phyloP scores from a whole-genome alignment of 225 moss, liverwort and hornwort genomes.

The Sphagnum contortum region DNA sequence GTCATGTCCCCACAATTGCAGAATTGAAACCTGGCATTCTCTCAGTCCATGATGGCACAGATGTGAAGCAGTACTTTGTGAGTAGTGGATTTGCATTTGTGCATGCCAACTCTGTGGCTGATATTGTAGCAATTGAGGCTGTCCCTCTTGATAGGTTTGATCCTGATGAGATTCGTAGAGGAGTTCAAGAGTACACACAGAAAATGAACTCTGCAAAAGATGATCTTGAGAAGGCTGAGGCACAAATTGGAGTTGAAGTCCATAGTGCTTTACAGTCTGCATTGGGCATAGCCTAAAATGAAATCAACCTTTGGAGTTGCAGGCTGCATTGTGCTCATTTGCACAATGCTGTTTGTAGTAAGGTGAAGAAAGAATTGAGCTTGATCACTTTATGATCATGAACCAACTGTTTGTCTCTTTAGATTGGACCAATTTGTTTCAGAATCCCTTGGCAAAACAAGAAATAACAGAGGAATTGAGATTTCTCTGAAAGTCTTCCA shows the following conservation, averaged over 20 bases:
- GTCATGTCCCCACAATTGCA: slow-evolving; percentile 76
- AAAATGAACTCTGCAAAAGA: slow-evolving; percentile 52
- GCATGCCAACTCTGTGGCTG: slow-evolving; percentile 68
- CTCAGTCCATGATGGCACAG: slow-evolving; percentile 59
- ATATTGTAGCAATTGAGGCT: slow-evolving; percentile 60
- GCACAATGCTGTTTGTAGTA: no score
- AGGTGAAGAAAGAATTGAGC: no score
- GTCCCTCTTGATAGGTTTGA: slow-evolving; percentile 68
- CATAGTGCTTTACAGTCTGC: slow-evolving; percentile 43
- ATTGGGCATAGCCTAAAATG: slow-evolving; percentile 13
- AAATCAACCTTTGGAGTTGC: no score
- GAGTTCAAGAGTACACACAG: slow-evolving; percentile 59
- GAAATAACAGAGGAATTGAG: no score
- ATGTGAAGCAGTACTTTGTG: slow-evolving; percentile 58
- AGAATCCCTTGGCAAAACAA: no score
- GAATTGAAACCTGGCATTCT: slow-evolving; percentile 72
- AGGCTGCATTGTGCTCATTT: no score
- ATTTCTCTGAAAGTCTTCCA: no score
- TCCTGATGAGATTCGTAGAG: slow-evolving; percentile 58
- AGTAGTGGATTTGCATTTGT: slow-evolving; percentile 83
- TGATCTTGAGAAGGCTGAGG: slow-evolving; percentile 81
- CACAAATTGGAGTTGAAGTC: slow-evolving; percentile 77
- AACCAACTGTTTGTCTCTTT: no score
- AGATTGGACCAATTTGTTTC: no score
- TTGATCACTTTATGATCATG: no score